Base-by-base conservation (phyloP, 257 asterid genomes). In the Voacanga thouarsii region DNA sequence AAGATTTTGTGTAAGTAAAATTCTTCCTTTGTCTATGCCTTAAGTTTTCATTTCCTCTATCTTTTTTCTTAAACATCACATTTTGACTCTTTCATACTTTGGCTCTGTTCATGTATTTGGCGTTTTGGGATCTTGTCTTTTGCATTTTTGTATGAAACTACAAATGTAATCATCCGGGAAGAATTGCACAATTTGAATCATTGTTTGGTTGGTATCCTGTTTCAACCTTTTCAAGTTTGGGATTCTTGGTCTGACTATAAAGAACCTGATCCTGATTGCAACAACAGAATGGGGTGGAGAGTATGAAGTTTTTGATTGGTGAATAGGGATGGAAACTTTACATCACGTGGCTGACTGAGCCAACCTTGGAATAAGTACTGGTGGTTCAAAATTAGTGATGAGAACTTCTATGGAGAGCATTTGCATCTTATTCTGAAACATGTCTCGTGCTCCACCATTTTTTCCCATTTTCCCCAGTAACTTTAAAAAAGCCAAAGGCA, bases 31-130 rank as follows among this genome's bases (percentile, higher is more conserved):
- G 37, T 33, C 37, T 33, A 33, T 44, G 59, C 77, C 10, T 11
- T n/a, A n/a, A 41, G 23, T 59, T 63, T 78, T 77, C 65, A 50
- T 51, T 70, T 80, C 37, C 74, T 16, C 28, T 73, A 55, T 28
- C 24, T 30, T 28, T 45, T 41, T 49, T 44, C 23, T 75, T 24
- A 8, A 67, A 41, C 28, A 2, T 41, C 51, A 8, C 53, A 24
- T 6, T 50, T 55, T 50, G 18, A 57, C 55, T 50, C 50, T 73
- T 73, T 51, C 50, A 7, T 28, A 33, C 51, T 44, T 44, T 75
- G 12, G 18, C 26, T 18, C 47, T 76, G 21, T n/a, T 30, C 21
- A 65, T 44, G 0, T 37, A 44, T n/a, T 26, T 37, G 63, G 28
- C 19, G n/a, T 15, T n/a, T 37, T 33, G 15, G 8, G 4, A 19